These are phyloP conservation scores for Aspergillus unguis DNA, from an alignment of 2,329 filamentous ascomycete species.

Conservation along the genomic window DNA sequence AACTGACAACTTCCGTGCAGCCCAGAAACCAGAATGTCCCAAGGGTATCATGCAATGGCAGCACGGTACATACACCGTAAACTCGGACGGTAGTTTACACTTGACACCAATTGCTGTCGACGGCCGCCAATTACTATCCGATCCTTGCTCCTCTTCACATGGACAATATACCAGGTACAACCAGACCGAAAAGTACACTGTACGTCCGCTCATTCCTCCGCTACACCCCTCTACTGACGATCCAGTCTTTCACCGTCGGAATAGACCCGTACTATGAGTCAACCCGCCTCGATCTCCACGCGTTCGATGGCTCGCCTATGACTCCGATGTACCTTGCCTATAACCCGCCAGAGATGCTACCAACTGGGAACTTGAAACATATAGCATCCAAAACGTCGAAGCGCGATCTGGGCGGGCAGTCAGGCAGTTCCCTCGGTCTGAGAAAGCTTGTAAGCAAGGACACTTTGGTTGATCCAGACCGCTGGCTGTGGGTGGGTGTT, in stretches of 20 bases:
- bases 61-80: slow-evolving; percentile 61
- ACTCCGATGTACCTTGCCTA: slow-evolving; percentile 66
- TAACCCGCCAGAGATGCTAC: slow-evolving; percentile 65
- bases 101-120: slow-evolving; percentile 63
- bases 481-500: slow-evolving; percentile 49
- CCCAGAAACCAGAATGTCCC: slow-evolving; percentile 59
- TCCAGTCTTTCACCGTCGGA: slow-evolving; percentile 42
- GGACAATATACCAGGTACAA: slow-evolving; percentile 65
- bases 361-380: slow-evolving; percentile 64
- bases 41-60: slow-evolving; percentile 69
- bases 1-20: slow-evolving; percentile 34
- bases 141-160: slow-evolving; percentile 58
- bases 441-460: slow-evolving; percentile 29
- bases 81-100: slow-evolving; percentile 56
- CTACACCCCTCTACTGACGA: slow-evolving; percentile 8
- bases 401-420: slow-evolving; percentile 22
- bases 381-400: slow-evolving; percentile 39
- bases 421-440: slow-evolving; percentile 24
- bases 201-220: slow-evolving; percentile 31
- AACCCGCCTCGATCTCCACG: slow-evolving; percentile 61
- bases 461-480: slow-evolving; percentile 39
- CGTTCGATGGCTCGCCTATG: slow-evolving; percentile 62
- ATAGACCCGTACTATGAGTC: slow-evolving; percentile 61
- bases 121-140: slow-evolving; percentile 63
- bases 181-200: slow-evolving; percentile 60